These are phyloP conservation scores for Tricholoma sp. DNA, from an alignment of 768 basidiomycete species.

Conservation along the genomic window DNA sequence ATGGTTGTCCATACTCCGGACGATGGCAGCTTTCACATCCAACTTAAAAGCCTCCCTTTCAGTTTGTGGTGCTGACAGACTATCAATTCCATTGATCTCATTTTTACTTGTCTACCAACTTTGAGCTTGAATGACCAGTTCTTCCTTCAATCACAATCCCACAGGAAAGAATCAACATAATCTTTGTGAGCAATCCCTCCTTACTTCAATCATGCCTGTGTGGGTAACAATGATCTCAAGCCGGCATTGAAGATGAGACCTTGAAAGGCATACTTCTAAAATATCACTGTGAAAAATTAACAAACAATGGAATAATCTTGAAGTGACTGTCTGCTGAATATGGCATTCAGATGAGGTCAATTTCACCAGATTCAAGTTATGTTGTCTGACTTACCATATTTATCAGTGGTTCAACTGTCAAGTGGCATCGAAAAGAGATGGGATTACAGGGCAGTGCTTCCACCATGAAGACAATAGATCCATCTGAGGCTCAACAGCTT, in stretches of 20 bases:
- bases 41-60: too few species aligned
- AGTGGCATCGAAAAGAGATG: not conserved
- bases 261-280: constrained; percentile 11
- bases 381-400: not conserved
- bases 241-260: constrained; percentile 8
- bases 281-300: constrained; percentile 16
- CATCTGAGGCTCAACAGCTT: constrained; percentile 13
- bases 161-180: constrained; percentile 16
- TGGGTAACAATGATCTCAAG: constrained; percentile 5
- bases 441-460: constrained; percentile 7
- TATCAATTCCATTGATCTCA: too few species aligned
- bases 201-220: too few species aligned
- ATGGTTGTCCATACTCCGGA: too few species aligned
- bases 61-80: too few species aligned
- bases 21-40: too few species aligned
- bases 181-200: not conserved
- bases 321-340: constrained; percentile 13
- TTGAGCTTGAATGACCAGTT: constrained; percentile 1
- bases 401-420: not conserved
- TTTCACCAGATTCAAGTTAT: not conserved
- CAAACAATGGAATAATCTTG: constrained; percentile 16
- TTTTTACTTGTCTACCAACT: too few species aligned
- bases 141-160: constrained; percentile 13
- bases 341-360: constrained; percentile 12
- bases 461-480: constrained; percentile 14